Conservation (phyloP, 495 filamentous ascomycete genomes). For the Penicillium coprophilum region DNA sequence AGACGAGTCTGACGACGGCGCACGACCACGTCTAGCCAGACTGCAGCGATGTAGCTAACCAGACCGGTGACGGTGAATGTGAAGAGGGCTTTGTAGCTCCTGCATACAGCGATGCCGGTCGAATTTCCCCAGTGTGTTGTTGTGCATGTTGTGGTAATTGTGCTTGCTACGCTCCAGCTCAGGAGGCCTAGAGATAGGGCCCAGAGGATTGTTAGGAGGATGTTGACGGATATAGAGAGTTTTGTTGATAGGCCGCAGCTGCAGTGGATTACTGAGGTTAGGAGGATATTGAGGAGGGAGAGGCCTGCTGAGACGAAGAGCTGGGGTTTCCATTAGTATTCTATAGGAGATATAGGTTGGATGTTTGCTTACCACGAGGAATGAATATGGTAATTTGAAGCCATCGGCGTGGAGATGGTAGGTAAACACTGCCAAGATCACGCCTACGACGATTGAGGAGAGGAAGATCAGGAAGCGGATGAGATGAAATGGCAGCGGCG, state of each 20-base stretch:
- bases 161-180: slow-evolving; percentile 55
- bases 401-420: slow-evolving; percentile 55
- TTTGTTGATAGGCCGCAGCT: slow-evolving; percentile 56
- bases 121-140: slow-evolving; percentile 54
- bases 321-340: slow-evolving; percentile 32
- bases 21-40: slow-evolving; percentile 53
- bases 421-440: slow-evolving; percentile 62
- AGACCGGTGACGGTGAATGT: slow-evolving; percentile 57
- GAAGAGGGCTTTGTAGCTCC: slow-evolving; percentile 66
- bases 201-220: slow-evolving; percentile 56
- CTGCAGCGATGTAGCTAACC: slow-evolving; percentile 44
- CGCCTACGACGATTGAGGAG: slow-evolving; percentile 55
- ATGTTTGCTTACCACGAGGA: slow-evolving; percentile 54
- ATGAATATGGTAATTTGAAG: slow-evolving; percentile 61
- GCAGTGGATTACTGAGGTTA: slow-evolving; percentile 57
- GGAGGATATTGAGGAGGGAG: slow-evolving; percentile 51
- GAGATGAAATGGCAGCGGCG: slow-evolving; percentile 56
- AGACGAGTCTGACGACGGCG: slow-evolving; percentile 41
- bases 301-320: slow-evolving; percentile 55
- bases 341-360: neutral
- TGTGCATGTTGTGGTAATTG: slow-evolving; percentile 58
- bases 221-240: slow-evolving; percentile 55
- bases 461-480: slow-evolving; percentile 52
- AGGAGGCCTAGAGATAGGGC: slow-evolving; percentile 55
- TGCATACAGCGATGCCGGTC: slow-evolving; percentile 59